phyloP scores from a whole-genome alignment of 2,329 filamentous ascomycete species.

The Simplicillium aogashimaense region DNA sequence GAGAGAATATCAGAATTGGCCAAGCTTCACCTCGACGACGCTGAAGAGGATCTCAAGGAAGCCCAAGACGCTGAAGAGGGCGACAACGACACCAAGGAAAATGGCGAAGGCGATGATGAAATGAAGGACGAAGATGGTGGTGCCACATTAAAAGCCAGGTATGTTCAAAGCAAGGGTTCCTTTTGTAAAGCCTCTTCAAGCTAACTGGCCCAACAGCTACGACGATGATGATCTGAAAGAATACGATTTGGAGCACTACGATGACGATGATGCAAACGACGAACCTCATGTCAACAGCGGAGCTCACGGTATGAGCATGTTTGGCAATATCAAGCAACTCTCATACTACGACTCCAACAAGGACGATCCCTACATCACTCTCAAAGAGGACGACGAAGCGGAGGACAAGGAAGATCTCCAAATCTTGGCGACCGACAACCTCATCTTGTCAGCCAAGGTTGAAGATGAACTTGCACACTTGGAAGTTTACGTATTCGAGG shows the following conservation, averaged over 20 bases:
- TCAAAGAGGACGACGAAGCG: slow-evolving; percentile 56
- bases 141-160: too few relatives aligned
- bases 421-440: slow-evolving; percentile 84
- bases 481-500: slow-evolving; percentile 96
- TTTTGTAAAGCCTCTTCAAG: neutral
- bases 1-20: slow-evolving; percentile 65
- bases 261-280: slow-evolving; percentile 60
- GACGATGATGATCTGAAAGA: slow-evolving; percentile 87
- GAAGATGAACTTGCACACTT: slow-evolving; percentile 96
- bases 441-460: slow-evolving; percentile 84
- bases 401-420: slow-evolving; percentile 91
- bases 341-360: slow-evolving; percentile 92
- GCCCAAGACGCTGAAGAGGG: slow-evolving; percentile 41
- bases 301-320: slow-evolving; percentile 73
- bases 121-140: slow-evolving; percentile 18
- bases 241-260: slow-evolving; percentile 93
- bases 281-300: slow-evolving; percentile 31
- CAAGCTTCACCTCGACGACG: slow-evolving; percentile 79
- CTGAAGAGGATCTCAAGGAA: slow-evolving; percentile 72
- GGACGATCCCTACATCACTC: slow-evolving; percentile 92
- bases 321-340: slow-evolving; percentile 87
- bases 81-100: slow-evolving; percentile 15
- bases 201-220: slow-evolving; percentile 29
- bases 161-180: too few relatives aligned
- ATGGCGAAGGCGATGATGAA: slow-evolving; percentile 21